Conservation (phyloP, 805 yeast species). For the Starmerella khaoyaiensis region DNA sequence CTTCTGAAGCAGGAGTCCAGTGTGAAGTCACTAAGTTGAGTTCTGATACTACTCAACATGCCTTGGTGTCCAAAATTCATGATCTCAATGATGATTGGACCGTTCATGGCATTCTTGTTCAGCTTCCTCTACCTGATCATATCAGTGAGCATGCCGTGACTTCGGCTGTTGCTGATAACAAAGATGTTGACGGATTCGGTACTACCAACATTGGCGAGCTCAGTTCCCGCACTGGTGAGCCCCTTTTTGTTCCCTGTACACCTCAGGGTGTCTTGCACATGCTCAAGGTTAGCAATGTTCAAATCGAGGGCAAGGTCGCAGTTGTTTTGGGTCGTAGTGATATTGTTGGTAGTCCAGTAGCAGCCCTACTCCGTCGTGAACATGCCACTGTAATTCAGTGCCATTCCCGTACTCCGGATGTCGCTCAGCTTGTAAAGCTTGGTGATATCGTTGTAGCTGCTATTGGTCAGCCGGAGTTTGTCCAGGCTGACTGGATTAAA, state of each 20-base stretch:
- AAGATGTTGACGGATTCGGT: conserved; percentile 95
- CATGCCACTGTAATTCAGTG: conserved; percentile 79
- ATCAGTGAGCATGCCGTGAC: conserved; percentile 71
- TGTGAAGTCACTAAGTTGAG: conserved; percentile 55
- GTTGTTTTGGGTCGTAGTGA: conserved; percentile 93
- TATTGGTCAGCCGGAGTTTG: conserved; percentile 72
- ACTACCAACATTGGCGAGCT: conserved; percentile 81
- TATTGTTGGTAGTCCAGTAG: conserved; percentile 90
- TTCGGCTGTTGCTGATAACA: conserved; percentile 61
- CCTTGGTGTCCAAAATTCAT: conserved; percentile 43
- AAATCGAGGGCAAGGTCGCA: conserved; percentile 64
- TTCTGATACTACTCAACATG: conserved; percentile 47
- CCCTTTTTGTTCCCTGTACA: conserved; percentile 82
- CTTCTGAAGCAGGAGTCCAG: conserved; percentile 63
- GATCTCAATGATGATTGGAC: conserved; percentile 57
- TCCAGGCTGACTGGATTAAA: conserved; percentile 81
- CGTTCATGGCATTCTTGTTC: conserved; percentile 80
- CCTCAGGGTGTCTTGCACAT: conserved; percentile 85
- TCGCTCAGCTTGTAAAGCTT: conserved; percentile 42
- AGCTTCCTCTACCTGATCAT: conserved; percentile 75
- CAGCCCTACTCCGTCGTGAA: conserved; percentile 61
- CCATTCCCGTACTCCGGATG: conserved; percentile 58
- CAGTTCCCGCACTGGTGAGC: conserved; percentile 72
- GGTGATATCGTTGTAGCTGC: conserved; percentile 92
- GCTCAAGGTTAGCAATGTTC: conserved; percentile 54